phyloP scores from a whole-genome alignment of 2,329 filamentous ascomycete genomes.

The Epichloe sibirici region DNA sequence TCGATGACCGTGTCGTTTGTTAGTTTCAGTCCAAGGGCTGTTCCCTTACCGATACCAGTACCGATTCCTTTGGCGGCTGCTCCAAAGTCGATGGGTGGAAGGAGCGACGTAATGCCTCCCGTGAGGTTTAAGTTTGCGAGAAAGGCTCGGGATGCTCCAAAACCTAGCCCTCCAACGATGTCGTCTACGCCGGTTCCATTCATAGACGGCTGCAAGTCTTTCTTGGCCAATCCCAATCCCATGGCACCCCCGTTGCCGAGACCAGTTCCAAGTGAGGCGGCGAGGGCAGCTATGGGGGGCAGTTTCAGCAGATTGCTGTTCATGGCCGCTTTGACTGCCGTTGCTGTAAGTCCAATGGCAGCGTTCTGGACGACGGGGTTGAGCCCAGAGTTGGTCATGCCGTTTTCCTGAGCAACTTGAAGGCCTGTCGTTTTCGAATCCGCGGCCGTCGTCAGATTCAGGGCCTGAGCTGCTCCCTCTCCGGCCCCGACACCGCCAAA shows the following conservation, averaged over 20 bases:
- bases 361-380: constrained; percentile 18
- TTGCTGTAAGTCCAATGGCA: constrained; percentile 16
- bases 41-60: constrained; percentile 1
- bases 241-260: constrained; percentile 13
- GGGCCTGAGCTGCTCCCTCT: constrained; percentile 13
- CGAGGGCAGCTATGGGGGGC: constrained; percentile 9
- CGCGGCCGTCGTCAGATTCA: constrained; percentile 10
- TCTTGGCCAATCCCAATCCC: constrained; percentile 12
- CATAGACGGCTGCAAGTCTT: constrained; percentile 7
- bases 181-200: constrained; percentile 12
- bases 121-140: constrained; percentile 13
- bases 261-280: constrained; percentile 12
- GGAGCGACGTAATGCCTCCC: constrained; percentile 2
- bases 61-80: constrained; percentile 1
- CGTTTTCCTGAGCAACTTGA: constrained; percentile 15
- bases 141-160: constrained; percentile 16
- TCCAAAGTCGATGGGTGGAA: constrained; percentile 5
- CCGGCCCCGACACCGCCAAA: constrained; percentile 16
- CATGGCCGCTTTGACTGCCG: constrained; percentile 15
- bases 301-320: constrained; percentile 8
- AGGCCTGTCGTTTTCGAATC: constrained; percentile 8
- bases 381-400: constrained; percentile 17
- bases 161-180: constrained; percentile 15
- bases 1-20: not conserved
- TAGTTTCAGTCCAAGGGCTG: constrained; percentile 4